Evolutionary conservation across 2,329 filamentous ascomycete genomes (phyloP).

Genomic region (Fusarium scirpi): DNA sequence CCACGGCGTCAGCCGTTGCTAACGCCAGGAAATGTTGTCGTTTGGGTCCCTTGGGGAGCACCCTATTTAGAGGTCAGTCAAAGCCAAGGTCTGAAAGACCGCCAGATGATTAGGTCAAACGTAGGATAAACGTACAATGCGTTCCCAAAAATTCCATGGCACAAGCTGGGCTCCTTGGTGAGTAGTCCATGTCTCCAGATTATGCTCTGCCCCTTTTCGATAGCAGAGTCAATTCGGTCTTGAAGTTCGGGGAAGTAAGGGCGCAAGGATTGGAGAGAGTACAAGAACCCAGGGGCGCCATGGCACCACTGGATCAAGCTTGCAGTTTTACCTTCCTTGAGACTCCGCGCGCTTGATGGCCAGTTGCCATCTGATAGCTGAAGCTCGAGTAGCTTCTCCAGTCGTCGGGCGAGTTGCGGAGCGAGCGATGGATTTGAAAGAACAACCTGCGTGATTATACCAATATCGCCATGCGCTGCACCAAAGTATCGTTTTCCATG

Average conservation of each 20-base stretch:
- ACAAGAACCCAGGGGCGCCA: constrained; percentile 72
- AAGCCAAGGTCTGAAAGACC: constrained; percentile 28
- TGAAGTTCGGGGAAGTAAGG: constrained; percentile 67
- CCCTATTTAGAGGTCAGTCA: constrained; percentile 44
- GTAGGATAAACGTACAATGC: constrained; percentile 61
- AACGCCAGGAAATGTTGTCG: constrained; percentile 69
- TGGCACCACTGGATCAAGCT: constrained; percentile 74
- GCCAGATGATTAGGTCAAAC: constrained; percentile 55
- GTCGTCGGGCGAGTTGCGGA: constrained; percentile 62
- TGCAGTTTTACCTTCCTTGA: constrained; percentile 56
- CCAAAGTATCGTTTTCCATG: constrained; percentile 72
- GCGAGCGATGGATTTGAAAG: constrained; percentile 68
- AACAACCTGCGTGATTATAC: constrained; percentile 77
- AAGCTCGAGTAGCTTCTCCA: constrained; percentile 67
- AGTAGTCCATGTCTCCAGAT: constrained; percentile 69
- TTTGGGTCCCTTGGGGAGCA: constrained; percentile 49
- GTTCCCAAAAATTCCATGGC: constrained; percentile 74
- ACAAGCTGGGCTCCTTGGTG: constrained; percentile 73
- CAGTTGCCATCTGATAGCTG: constrained; percentile 74
- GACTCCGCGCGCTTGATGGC: constrained; percentile 63
- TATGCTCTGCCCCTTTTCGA: constrained; percentile 63
- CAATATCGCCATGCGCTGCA: constrained; percentile 74
- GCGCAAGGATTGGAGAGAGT: constrained; percentile 67
- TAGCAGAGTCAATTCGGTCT: constrained; percentile 64
- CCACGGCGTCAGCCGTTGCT: constrained; percentile 67